Base-by-base conservation (phyloP, 2,329 filamentous ascomycete genomes). In the Aspergillus versicolor region DNA sequence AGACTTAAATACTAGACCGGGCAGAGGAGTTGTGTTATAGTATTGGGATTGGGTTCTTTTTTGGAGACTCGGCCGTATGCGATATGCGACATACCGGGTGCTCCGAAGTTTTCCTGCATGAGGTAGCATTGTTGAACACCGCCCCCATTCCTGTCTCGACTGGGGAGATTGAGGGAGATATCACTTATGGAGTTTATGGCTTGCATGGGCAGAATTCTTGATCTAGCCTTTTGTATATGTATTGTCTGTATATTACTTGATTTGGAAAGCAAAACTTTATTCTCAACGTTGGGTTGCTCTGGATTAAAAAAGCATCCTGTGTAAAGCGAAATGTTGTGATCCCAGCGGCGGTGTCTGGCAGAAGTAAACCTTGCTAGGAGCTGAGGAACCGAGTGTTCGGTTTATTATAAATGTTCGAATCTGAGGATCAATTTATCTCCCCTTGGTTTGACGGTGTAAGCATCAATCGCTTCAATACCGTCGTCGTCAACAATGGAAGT, bases 381-480 rank as follows among this genome's bases (percentile, higher is more conserved):
- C 12, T 13, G 42, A 27, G 5, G 17, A 13, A 32, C 17, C 11
- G 15, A 17, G 7, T 21, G 17, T 4, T 30, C 4, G 22, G 2
- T 30, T 38, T 52, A 17, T 24, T 55, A 70, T 15, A 68, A 57
- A 22, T 54, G 54, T 56, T 80, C 75, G 59, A 88, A 87, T 24
- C 77, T 79, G 49, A 90, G 67, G 21, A 85, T 75, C n/a, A 89
- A 68, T 62, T 80, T 81, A 59, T 87, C 83, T 12, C 81, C 79
- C 24, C 67, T 75, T 1, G 87, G 87, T 19, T 82, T 81, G 0
- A 82, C 81, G 0, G 84, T 85, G 64, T 89, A 89, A 3, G 82
- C 83, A 72, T 89, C 88, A 2, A 81, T 81, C 61, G 84, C 85
- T 65, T 88, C 84, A 60, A 90, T 87, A 0, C 82, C 82, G 1